Evolutionary conservation across 1,284 basidiomycete genomes (phyloP), one percentile per base, ranked within the genome.

Genomic region (Melampsora americana): DNA sequence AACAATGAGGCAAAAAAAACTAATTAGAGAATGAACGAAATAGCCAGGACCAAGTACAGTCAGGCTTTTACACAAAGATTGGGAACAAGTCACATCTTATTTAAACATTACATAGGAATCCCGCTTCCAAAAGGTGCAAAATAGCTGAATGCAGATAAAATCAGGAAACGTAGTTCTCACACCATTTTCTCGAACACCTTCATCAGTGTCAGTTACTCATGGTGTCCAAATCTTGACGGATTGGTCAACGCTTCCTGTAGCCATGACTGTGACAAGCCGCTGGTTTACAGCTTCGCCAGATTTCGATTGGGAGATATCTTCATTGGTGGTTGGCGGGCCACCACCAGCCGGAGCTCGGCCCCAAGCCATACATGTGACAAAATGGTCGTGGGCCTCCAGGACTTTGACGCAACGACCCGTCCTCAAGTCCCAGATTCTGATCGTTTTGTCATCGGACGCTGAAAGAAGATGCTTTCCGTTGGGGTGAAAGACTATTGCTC

Each of bases 391-490:
- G 0, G 92, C 92, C 78, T 94, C 91, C 62, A 95, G 86, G 53
- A 88, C 91, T 84, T 91, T 92, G 79, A 89, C 85, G 81, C 91
- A 91, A 77, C 92, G 87, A 1, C 92, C 90, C 2, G 89, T 90
- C 48, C 87, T 85, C 50, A 95, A 85, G 79, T 95, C 93, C 93
- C 93, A 95, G 18, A 93, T 86, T 11, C 91, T 88, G 80, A 95
- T 88, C 11, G 92, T 92, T 84, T 93, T 92, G 85, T 95, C 93
- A 83, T 95, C 93, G 5, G 91, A 91, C 1, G 90, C 92, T 1
- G 92, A 93, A 18, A 95, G 86, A 5, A 95, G 87, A 81, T 88
- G 89, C 83, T 93, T 93, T 53, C 93, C 93, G 7, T 88, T 88
- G 0, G 92, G 92, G 82, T 93, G 92, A 85, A 93, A 93, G 28